Percentiles rank a stretch among this genome's conserved stretches.
These are phyloP conservation scores for Cryptococcus floricola DNA, from an alignment of 1,284 basidiomycete genomes.

Conservation along the genomic window DNA sequence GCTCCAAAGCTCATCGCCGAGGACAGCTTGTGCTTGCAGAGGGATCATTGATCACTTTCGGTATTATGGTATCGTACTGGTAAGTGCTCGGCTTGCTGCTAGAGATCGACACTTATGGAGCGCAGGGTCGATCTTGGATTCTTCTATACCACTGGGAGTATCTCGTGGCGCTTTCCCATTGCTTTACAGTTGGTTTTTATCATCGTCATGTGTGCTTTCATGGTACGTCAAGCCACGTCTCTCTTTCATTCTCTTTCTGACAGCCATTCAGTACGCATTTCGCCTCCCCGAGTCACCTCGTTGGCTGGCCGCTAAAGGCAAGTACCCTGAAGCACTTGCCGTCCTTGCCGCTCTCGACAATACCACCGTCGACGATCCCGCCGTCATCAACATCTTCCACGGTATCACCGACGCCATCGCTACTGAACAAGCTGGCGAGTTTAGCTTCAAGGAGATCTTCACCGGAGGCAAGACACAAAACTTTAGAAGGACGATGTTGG, in stretches of 20 bases:
- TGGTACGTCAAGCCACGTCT: constrained; percentile 39
- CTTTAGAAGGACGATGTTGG: constrained; percentile 50
- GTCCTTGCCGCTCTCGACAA: constrained; percentile 46
- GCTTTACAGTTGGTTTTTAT: constrained; percentile 51
- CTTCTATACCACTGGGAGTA: constrained; percentile 32
- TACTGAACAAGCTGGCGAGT: constrained; percentile 16
- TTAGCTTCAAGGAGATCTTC: constrained; percentile 34
- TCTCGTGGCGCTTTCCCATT: constrained; percentile 51
- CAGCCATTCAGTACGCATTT: constrained; percentile 23
- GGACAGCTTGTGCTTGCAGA: constrained; percentile 50
- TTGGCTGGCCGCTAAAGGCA: constrained; percentile 53
- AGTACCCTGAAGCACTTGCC: constrained; percentile 48
- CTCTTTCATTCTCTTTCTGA: constrained; percentile 20
- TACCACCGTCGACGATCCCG: constrained; percentile 25
- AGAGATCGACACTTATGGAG: constrained; percentile 22
- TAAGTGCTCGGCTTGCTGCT: background rate
- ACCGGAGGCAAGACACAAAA: constrained; percentile 48
- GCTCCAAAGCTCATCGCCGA: constrained; percentile 47
- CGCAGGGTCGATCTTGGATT: constrained; percentile 48
- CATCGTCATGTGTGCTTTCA: constrained; percentile 9
- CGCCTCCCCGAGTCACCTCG: constrained; percentile 53
- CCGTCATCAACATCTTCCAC: constrained; percentile 26
- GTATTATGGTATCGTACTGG: constrained; percentile 8
- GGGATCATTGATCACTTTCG: constrained; percentile 43
- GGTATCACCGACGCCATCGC: constrained; percentile 33